Conservation (phyloP, 495 filamentous ascomycete genomes). For the Cercophora samala region DNA sequence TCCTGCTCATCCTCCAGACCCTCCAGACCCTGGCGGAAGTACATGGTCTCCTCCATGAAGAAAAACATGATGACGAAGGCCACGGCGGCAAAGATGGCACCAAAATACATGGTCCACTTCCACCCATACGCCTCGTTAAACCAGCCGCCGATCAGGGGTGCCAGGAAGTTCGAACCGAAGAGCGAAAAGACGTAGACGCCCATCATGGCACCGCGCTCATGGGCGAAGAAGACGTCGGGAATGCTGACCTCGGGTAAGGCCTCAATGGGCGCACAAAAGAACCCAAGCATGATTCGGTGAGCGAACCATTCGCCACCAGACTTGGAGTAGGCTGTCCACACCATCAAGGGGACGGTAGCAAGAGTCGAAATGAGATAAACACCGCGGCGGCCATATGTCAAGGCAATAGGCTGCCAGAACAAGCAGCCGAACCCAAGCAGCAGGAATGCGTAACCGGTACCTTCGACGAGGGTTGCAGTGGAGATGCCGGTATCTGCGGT, state of each 20-base stretch:
- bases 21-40: constrained; percentile 24
- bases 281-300: constrained; percentile 53
- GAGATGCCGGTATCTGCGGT: constrained; percentile 37
- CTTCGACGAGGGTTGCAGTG: constrained; percentile 28
- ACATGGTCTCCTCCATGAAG: constrained; percentile 34
- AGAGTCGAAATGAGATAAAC: constrained; percentile 32
- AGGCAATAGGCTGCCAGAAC: constrained; percentile 35
- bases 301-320: constrained; percentile 59
- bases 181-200: constrained; percentile 53
- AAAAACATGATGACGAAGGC: constrained; percentile 43
- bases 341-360: constrained; percentile 28
- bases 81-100: constrained; percentile 58
- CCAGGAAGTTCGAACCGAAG: constrained; percentile 58
- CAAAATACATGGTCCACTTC: constrained; percentile 56
- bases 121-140: constrained; percentile 60
- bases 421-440: constrained; percentile 39
- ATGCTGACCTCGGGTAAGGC: constrained; percentile 56
- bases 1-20: constrained; percentile 15
- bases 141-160: constrained; percentile 59
- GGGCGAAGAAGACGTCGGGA: constrained; percentile 61
- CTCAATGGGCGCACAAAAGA: constrained; percentile 49
- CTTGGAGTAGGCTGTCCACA: constrained; percentile 45
- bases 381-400: constrained; percentile 36
- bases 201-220: constrained; percentile 51
- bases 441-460: constrained; percentile 37